phyloP scores from a whole-genome alignment of 257 asterid genomes.

The Petunia secreta region DNA sequence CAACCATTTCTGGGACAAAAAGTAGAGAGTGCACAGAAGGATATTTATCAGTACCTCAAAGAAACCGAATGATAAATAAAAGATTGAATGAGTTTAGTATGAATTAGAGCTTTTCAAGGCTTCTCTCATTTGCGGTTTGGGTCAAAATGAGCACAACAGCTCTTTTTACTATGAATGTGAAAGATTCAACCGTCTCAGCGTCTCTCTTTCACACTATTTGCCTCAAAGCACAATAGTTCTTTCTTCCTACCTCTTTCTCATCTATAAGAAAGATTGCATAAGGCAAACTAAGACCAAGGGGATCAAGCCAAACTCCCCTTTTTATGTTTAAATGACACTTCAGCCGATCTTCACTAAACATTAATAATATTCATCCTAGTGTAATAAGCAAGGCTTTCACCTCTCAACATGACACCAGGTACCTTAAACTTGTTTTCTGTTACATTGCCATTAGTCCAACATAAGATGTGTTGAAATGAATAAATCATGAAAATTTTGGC shows the following conservation, averaged over 20 bases:
- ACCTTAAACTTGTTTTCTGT: not conserved
- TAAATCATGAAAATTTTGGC: not conserved
- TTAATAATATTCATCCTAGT: constrained; percentile 4
- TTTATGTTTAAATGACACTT: not conserved
- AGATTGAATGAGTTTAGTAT: not conserved
- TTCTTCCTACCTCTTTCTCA: not conserved
- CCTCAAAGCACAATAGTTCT: not conserved
- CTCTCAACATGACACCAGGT: not conserved
- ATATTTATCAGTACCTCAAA: constrained; percentile 1
- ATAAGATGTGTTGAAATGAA: not conserved
- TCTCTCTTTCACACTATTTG: not conserved
- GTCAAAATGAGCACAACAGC: not conserved
- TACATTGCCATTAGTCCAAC: not conserved
- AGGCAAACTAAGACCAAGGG: not conserved
- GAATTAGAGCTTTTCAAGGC: not conserved
- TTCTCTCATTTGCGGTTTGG: not conserved
- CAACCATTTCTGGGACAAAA: constrained; percentile 71
- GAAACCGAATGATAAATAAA: not conserved
- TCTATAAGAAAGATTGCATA: not conserved
- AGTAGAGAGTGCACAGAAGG: not conserved
- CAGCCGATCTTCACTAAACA: not conserved
- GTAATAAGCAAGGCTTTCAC: not conserved
- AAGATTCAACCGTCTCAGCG: not conserved
- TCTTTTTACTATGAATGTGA: not conserved
- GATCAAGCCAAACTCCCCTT: constrained; percentile 10